These are phyloP conservation scores for Trichoderma sp. DNA, from an alignment of 2,329 filamentous ascomycete species.

Conservation along the genomic window DNA sequence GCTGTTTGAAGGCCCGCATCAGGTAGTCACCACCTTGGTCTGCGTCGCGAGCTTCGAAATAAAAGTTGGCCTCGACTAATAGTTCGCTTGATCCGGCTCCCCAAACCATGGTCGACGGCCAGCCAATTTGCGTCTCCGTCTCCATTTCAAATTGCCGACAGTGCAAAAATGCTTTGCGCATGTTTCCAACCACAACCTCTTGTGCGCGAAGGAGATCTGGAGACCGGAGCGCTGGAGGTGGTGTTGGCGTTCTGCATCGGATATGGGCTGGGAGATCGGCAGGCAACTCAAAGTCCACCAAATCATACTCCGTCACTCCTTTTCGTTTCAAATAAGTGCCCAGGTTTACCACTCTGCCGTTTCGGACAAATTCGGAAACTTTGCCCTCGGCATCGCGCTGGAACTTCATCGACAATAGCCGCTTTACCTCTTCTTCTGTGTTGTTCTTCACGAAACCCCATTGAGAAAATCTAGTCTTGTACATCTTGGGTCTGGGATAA, in stretches of 20 bases:
- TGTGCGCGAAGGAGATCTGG: slow-evolving; percentile 45
- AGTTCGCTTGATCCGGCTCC: slow-evolving; percentile 45
- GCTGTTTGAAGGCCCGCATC: slow-evolving; percentile 44
- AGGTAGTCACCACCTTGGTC: slow-evolving; percentile 41
- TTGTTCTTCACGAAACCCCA: slow-evolving; percentile 57
- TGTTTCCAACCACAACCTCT: slow-evolving; percentile 44
- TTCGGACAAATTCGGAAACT: slow-evolving; percentile 52
- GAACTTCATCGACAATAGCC: slow-evolving; percentile 51
- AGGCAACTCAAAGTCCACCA: slow-evolving; percentile 46
- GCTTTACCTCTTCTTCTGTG: slow-evolving; percentile 52
- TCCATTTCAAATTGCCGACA: slow-evolving; percentile 44
- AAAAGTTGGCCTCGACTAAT: slow-evolving; percentile 44
- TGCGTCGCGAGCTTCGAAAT: slow-evolving; percentile 41
- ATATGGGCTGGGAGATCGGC: slow-evolving; percentile 44
- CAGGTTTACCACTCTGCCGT: slow-evolving; percentile 51
- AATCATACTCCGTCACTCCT: slow-evolving; percentile 52
- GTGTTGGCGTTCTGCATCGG: slow-evolving; percentile 46
- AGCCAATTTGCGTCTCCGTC: slow-evolving; percentile 38
- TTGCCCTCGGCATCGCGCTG: slow-evolving; percentile 53
- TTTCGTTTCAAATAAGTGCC: slow-evolving; percentile 54
- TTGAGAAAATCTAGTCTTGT: slow-evolving; percentile 55
- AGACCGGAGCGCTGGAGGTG: slow-evolving; percentile 42
- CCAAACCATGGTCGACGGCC: slow-evolving; percentile 44
- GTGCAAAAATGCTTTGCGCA: slow-evolving; percentile 45
- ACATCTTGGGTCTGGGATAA: slow-evolving; percentile 49